phyloP scores from a whole-genome alignment of 2,329 filamentous ascomycete species.

The Calonectria fujianensis region DNA sequence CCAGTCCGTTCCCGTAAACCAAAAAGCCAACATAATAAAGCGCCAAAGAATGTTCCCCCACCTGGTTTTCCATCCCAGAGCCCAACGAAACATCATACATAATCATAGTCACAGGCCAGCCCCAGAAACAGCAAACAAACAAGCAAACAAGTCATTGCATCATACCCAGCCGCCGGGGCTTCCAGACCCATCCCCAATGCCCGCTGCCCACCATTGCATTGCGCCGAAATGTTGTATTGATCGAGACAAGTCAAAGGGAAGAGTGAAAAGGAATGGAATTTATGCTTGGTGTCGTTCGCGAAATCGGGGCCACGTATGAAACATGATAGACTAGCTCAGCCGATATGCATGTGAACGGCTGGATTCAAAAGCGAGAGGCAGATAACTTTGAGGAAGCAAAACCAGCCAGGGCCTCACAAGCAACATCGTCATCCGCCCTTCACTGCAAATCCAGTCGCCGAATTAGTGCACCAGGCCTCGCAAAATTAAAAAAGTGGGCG shows the following conservation, averaged over 20 bases:
- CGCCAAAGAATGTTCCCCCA: conserved; percentile 41
- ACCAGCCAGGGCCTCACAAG: conserved; percentile 27
- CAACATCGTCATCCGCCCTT: neutral
- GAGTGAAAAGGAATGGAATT: conserved; percentile 33
- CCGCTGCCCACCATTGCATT: conserved; percentile 40
- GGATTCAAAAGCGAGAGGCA: neutral
- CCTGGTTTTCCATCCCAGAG: conserved; percentile 42
- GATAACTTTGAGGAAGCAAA: conserved; percentile 1
- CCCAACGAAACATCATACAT: conserved; percentile 43
- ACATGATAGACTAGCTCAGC: conserved; percentile 17
- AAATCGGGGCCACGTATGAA: conserved; percentile 24
- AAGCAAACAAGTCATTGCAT: conserved; percentile 40
- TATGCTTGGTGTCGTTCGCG: conserved; percentile 23
- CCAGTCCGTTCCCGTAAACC: conserved; percentile 44
- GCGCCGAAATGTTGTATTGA: conserved; percentile 45
- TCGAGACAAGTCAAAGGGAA: conserved; percentile 39
- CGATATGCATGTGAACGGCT: conserved; percentile 18
- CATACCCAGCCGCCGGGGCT: conserved; percentile 41
- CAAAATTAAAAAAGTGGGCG: conserved; percentile 35
- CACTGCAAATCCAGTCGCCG: neutral
- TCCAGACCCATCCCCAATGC: conserved; percentile 37
- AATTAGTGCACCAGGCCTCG: conserved; percentile 1
- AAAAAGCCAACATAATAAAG: conserved; percentile 28
- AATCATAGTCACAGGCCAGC: conserved; percentile 40
- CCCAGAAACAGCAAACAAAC: conserved; percentile 34